Conservation (phyloP, 1,284 basidiomycete genomes). For the Calocybe gambosa region DNA sequence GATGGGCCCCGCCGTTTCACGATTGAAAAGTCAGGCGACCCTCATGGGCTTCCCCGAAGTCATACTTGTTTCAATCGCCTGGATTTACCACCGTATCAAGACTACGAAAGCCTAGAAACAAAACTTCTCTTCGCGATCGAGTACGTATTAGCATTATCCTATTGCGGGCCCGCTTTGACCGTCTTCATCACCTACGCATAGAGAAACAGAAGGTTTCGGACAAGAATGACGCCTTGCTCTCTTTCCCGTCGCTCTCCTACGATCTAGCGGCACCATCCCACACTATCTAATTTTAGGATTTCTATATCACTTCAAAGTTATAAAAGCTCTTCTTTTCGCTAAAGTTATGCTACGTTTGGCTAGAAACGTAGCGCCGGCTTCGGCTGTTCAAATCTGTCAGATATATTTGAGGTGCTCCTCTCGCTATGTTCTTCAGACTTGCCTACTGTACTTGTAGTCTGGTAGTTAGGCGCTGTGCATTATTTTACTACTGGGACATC, state of each 20-base stretch:
- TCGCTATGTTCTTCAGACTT: no score
- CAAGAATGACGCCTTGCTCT: constrained; percentile 31
- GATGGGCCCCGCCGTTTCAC: constrained; percentile 95
- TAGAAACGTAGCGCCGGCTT: not conserved
- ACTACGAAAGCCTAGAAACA: constrained; percentile 84
- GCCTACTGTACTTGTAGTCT: no score
- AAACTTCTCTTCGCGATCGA: constrained; percentile 89
- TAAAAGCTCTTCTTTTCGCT: not conserved
- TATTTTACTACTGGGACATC: no score
- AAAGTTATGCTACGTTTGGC: not conserved
- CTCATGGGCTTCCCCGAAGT: constrained; percentile 82
- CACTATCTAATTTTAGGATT: not conserved
- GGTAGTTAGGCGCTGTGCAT: no score
- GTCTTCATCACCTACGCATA: constrained; percentile 17
- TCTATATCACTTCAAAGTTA: not conserved
- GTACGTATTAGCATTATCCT: constrained; percentile 36
- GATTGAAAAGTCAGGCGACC: constrained; percentile 94
- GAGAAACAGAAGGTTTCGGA: constrained; percentile 61
- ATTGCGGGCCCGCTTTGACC: not conserved
- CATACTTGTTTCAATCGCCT: constrained; percentile 92
- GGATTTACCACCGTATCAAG: constrained; percentile 89
- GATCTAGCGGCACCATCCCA: not conserved
- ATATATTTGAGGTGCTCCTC: not conserved
- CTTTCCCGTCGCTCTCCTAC: not conserved
- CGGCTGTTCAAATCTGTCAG: no score